Conservation (phyloP, 1,284 basidiomycete genomes). For the Ganoderma leucocontextum region DNA sequence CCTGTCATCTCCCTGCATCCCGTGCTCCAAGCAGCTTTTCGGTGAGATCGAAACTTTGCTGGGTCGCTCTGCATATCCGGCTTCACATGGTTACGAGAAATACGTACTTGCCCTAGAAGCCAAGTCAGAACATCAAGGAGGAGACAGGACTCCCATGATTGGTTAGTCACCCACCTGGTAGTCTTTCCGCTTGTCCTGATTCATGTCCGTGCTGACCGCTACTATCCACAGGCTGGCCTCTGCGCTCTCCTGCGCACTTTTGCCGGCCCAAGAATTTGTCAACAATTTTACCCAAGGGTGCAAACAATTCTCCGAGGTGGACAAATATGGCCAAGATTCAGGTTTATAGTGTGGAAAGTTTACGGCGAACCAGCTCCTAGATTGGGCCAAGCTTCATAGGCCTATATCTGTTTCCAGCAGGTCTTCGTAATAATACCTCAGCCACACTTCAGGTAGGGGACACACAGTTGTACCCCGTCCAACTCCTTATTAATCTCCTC, state of each 20-base stretch:
- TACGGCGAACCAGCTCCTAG: constrained; percentile 38
- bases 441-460: background rate
- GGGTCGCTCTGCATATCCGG: constrained; percentile 35
- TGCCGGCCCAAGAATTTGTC: constrained; percentile 35
- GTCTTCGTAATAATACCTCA: background rate
- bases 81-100: constrained; percentile 37
- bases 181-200: constrained; percentile 41
- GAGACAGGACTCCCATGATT: background rate
- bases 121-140: background rate
- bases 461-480: constrained; percentile 38
- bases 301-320: constrained; percentile 42
- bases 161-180: constrained; percentile 35
- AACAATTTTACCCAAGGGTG: constrained; percentile 36
- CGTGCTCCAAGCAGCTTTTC: constrained; percentile 39
- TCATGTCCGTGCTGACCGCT: constrained; percentile 41
- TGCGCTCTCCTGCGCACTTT: constrained; percentile 42
- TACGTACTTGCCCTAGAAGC: constrained; percentile 38
- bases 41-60: constrained; percentile 36
- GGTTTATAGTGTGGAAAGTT: constrained; percentile 28
- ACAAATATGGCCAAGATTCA: constrained; percentile 42
- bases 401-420: constrained; percentile 32
- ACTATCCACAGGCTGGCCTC: constrained; percentile 45
- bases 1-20: constrained; percentile 24
- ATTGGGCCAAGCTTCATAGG: constrained; percentile 42
- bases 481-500: constrained; percentile 41